Evolutionary conservation across 2,329 filamentous ascomycete genomes (phyloP).

Genomic region (Phialophora tarda): DNA sequence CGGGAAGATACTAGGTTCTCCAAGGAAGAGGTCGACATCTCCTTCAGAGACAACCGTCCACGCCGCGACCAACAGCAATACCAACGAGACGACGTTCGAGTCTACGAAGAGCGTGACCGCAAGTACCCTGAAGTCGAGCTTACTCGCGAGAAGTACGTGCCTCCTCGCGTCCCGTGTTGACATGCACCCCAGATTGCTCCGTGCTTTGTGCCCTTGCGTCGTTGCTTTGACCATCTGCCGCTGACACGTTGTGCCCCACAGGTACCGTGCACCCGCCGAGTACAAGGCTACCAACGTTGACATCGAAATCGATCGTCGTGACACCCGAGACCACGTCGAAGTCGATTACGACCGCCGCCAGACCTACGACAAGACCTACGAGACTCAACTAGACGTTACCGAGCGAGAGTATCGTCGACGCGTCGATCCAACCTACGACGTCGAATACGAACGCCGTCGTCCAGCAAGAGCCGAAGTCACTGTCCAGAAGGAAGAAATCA

Average conservation of each 20-base stretch:
- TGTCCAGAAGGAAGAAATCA: conserved; percentile 52
- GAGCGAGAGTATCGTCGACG: conserved; percentile 70
- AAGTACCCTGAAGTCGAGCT: conserved; percentile 57
- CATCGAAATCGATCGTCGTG: conserved; percentile 51
- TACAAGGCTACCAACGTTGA: conserved; percentile 47
- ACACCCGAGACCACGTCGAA: conserved; percentile 39
- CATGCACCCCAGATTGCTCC: conserved; percentile 16
- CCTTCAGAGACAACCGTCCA: conserved; percentile 76
- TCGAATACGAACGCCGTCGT: conserved; percentile 48
- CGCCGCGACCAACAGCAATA: conserved; percentile 55
- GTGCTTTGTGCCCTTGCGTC: conserved; percentile 37
- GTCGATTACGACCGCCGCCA: conserved; percentile 33
- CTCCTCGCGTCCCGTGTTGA: conserved; percentile 35
- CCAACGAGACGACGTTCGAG: conserved; percentile 51
- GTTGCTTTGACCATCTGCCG: conserved; percentile 26
- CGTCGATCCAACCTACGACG: conserved; percentile 59
- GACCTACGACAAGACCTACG: conserved; percentile 22
- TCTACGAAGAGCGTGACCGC: conserved; percentile 46
- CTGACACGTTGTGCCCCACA: conserved; percentile 37
- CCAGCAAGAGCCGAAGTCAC: conserved; percentile 41
- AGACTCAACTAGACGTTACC: conserved; percentile 57
- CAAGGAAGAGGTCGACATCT: conserved; percentile 79
- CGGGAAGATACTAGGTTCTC: conserved; percentile 91
- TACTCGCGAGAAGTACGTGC: conserved; percentile 57
- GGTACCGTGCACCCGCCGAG: conserved; percentile 38